These are phyloP conservation scores for Sphenostylis stenocarpa DNA, from an alignment of 306 rosid species.

Conservation along the genomic window DNA sequence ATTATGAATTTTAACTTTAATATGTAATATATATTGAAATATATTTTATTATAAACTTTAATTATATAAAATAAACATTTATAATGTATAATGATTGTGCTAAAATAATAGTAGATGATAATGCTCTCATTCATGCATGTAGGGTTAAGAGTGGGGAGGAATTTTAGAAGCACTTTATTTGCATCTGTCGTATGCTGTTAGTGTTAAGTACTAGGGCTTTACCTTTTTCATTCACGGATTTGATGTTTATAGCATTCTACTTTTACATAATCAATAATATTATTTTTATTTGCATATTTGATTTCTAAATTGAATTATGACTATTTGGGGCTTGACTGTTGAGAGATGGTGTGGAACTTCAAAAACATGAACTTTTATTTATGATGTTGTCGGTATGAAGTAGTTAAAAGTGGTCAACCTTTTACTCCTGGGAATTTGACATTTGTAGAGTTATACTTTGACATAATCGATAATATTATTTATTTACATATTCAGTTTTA, in stretches of 20 bases:
- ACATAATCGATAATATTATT: too few relatives aligned
- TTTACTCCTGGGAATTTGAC: constrained; percentile 11
- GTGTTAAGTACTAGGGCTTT: not conserved
- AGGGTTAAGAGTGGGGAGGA: not conserved
- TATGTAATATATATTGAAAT: too few relatives aligned
- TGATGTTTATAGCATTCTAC: constrained; percentile 22
- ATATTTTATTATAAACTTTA: not conserved
- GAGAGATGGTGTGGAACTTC: not conserved
- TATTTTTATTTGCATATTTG: constrained; percentile 2
- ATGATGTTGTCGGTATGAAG: not conserved
- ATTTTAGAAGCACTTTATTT: not conserved
- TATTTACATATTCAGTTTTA: too few relatives aligned
- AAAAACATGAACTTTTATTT: not conserved
- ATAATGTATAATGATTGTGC: not conserved
- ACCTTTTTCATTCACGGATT: not conserved
- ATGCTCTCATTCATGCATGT: constrained; percentile 1
- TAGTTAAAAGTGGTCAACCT: not conserved
- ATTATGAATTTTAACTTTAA: too few relatives aligned
- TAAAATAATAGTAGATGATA: not conserved
- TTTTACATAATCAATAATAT: not conserved
- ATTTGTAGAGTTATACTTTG: constrained; percentile 12
- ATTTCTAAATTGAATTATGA: not conserved
- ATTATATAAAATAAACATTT: too few relatives aligned
- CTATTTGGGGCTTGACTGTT: not conserved
- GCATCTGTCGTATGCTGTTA: not conserved